Evolutionary conservation across 345 rosid species (phyloP).

Genomic region (Reutealis trisperma): DNA sequence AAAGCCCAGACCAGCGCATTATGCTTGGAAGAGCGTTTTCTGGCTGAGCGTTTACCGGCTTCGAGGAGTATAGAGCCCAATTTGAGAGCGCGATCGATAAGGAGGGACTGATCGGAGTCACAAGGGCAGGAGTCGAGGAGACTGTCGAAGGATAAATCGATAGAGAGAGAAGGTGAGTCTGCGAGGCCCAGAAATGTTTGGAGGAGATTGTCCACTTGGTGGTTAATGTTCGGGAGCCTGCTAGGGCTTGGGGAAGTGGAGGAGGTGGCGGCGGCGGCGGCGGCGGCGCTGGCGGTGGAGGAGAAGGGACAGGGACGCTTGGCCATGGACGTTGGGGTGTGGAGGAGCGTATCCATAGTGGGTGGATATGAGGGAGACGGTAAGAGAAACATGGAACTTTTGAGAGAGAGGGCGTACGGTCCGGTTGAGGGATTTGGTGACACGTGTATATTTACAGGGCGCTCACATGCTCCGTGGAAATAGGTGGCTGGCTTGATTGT

Average conservation of each 20-base stretch:
- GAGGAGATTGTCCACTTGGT: constrained; percentile 49
- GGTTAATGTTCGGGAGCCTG: constrained; percentile 19
- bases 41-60: constrained; percentile 61
- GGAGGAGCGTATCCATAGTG: constrained; percentile 51
- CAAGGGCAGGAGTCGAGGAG: constrained; percentile 57
- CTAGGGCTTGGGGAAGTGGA: constrained; percentile 20
- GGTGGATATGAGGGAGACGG: constrained; percentile 18
- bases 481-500: background rate
- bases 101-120: constrained; percentile 53
- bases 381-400: background rate
- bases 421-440: constrained; percentile 13
- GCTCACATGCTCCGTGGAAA: background rate
- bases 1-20: constrained; percentile 69
- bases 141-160: constrained; percentile 61
- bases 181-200: constrained; percentile 46
- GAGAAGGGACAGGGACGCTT: constrained; percentile 58
- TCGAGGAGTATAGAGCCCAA: constrained; percentile 62
- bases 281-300: constrained; percentile 23
- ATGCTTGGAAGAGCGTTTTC: constrained; percentile 66
- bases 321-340: constrained; percentile 48
- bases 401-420: constrained; percentile 18
- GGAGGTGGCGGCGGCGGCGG: background rate
- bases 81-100: constrained; percentile 61
- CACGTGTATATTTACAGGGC: constrained; percentile 19
- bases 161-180: constrained; percentile 49